Evolutionary conservation across 108 stramenopile species (phyloP).

Genomic region (Licmophora abbreviata): DNA sequence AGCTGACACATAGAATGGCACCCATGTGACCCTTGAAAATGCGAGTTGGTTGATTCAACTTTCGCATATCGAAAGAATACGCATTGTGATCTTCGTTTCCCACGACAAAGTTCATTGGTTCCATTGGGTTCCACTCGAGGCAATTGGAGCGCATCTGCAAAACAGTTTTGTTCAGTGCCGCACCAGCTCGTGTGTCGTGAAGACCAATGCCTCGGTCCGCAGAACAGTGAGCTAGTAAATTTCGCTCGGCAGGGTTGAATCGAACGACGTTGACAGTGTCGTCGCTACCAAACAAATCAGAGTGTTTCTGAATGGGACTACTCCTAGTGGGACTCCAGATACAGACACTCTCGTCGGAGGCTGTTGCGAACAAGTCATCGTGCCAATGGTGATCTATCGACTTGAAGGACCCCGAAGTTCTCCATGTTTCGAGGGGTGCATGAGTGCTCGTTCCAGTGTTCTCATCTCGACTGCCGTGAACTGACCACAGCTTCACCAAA

Average conservation of each 20-base stretch:
- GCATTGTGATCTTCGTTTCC: slow-evolving; percentile 94
- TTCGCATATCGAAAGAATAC: slow-evolving; percentile 97
- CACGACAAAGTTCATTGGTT: slow-evolving; percentile 95
- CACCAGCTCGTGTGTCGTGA: slow-evolving; percentile 82
- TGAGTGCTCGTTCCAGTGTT: slow-evolving; percentile 17
- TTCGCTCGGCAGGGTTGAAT: slow-evolving; percentile 93
- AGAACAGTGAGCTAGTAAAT: slow-evolving; percentile 84
- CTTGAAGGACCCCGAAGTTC: slow-evolving; percentile 63
- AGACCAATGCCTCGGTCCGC: slow-evolving; percentile 90
- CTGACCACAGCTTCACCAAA: slow-evolving; percentile 62
- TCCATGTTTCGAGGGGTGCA: slow-evolving; percentile 35
- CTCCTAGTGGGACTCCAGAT: slow-evolving; percentile 87
- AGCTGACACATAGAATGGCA: slow-evolving; percentile 90
- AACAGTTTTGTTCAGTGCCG: slow-evolving; percentile 88
- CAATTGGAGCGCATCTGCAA: slow-evolving; percentile 90
- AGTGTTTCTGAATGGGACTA: slow-evolving; percentile 70
- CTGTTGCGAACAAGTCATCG: slow-evolving; percentile 79
- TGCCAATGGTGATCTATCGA: slow-evolving; percentile 94
- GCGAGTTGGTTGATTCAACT: slow-evolving; percentile 68
- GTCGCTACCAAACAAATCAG: slow-evolving; percentile 88
- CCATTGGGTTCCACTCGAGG: slow-evolving; percentile 99
- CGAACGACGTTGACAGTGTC: slow-evolving; percentile 86
- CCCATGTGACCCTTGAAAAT: slow-evolving; percentile 98
- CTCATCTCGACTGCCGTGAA: slow-evolving; percentile 11
- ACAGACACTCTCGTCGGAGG: slow-evolving; percentile 83